Percentiles rank a stretch among this genome's conserved stretches.
These are phyloP conservation scores for Gracilaria gracilis DNA, from an alignment of 23 red algal genomes.

Conservation along the genomic window DNA sequence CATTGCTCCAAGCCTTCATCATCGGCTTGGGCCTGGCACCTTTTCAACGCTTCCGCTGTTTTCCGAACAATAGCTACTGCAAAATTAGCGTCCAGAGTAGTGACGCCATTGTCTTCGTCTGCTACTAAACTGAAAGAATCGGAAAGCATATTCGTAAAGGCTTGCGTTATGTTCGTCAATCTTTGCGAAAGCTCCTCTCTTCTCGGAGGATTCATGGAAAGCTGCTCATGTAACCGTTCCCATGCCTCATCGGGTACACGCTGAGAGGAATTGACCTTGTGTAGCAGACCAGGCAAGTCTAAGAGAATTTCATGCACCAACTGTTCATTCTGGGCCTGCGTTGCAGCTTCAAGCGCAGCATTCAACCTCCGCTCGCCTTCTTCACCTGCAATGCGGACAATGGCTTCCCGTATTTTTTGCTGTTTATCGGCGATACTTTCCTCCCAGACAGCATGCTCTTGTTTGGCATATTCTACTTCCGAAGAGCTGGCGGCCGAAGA, in stretches of 20 bases:
- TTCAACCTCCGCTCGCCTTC: constrained; percentile 30
- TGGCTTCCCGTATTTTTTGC: constrained; percentile 55
- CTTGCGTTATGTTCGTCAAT: constrained; percentile 31
- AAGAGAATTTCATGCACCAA: constrained; percentile 60
- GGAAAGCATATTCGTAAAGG: constrained; percentile 24
- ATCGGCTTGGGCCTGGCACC: constrained; percentile 45
- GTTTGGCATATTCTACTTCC: constrained; percentile 26
- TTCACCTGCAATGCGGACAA: constrained; percentile 31
- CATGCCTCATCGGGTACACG: constrained; percentile 39
- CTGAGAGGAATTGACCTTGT: constrained; percentile 16
- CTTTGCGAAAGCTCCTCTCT: constrained; percentile 47
- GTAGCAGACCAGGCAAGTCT: constrained; percentile 34
- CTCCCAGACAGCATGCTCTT: constrained; percentile 56
- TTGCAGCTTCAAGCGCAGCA: constrained; percentile 40
- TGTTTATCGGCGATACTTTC: constrained; percentile 47
- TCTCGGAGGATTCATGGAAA: constrained; percentile 47
- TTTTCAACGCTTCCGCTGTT: constrained; percentile 37
- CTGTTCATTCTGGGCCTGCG: constrained; percentile 38
- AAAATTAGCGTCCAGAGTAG: constrained; percentile 39
- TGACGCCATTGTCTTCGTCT: constrained; percentile 15
- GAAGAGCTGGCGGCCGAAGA: constrained; percentile 12
- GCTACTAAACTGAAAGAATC: constrained; percentile 17
- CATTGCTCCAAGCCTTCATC: constrained; percentile 59
- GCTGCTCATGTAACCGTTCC: constrained; percentile 17
- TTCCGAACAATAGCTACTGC: constrained; percentile 38